phyloP scores from a whole-genome alignment of 495 filamentous ascomycete species.

The Aspergillus incahuasiensis region DNA sequence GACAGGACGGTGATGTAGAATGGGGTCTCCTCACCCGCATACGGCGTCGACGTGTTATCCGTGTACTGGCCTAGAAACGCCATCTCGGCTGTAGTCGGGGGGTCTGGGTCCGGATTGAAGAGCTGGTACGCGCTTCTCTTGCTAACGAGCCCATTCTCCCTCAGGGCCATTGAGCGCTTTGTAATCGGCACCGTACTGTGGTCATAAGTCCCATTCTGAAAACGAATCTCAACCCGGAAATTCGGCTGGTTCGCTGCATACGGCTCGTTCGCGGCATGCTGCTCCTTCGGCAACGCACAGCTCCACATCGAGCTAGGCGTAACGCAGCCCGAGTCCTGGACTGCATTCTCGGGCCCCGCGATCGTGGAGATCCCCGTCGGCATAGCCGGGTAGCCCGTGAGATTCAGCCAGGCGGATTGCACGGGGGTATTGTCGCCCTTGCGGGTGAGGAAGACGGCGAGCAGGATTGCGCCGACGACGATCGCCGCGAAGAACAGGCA shows the following conservation, averaged over 20 bases:
- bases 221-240: conserved; percentile 75
- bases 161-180: conserved; percentile 15
- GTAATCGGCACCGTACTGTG: conserved; percentile 31
- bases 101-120: conserved; percentile 55
- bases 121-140: conserved; percentile 14
- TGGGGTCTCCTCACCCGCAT: conserved; percentile 48
- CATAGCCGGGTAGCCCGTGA: conserved; percentile 82
- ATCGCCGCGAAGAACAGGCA: conserved; percentile 49
- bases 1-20: conserved; percentile 47
- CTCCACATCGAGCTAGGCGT: conserved; percentile 70
- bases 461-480: conserved; percentile 54
- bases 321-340: conserved; percentile 60
- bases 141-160: no score
- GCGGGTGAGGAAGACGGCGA: conserved; percentile 57
- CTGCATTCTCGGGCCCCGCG: conserved; percentile 55
- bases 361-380: conserved; percentile 78
- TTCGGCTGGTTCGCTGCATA: conserved; percentile 63
- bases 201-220: conserved; percentile 61
- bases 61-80: conserved; percentile 79
- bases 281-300: conserved; percentile 72
- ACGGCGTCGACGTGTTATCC: conserved; percentile 59
- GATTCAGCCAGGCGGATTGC: conserved; percentile 67
- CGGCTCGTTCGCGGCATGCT: conserved; percentile 55
- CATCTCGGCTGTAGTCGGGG: conserved; percentile 65
- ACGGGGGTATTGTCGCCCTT: conserved; percentile 37